A percentile compares a stretch with the other conserved stretches of the same genome.
phyloP scores from a whole-genome alignment of 139 green algal species.

The Closterium sp. region DNA sequence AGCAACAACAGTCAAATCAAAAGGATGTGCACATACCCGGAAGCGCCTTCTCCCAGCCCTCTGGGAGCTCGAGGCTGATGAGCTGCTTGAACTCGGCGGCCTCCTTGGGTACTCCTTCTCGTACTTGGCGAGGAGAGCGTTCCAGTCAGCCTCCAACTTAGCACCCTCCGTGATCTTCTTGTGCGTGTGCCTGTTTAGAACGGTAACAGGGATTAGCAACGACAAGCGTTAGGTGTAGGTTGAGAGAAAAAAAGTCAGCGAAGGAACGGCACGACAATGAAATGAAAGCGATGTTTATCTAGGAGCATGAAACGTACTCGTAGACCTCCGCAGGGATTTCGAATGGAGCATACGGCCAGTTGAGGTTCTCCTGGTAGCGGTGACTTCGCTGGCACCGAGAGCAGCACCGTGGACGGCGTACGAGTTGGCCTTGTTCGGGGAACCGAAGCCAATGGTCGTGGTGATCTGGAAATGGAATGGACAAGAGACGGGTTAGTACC shows the following conservation, averaged over 20 bases:
- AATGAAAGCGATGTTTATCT: no score
- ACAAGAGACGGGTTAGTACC: background rate
- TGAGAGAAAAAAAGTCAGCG: background rate
- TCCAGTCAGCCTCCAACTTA: slow-evolving; percentile 74
- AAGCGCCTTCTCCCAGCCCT: slow-evolving; percentile 79
- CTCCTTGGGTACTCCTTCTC: slow-evolving; percentile 75
- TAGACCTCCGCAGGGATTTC: slow-evolving; percentile 83
- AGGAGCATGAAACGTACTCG: background rate
- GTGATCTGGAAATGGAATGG: slow-evolving; percentile 51
- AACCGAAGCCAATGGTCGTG: slow-evolving; percentile 98
- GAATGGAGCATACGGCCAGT: slow-evolving; percentile 90
- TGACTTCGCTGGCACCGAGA: slow-evolving; percentile 91
- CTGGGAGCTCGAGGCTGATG: slow-evolving; percentile 78
- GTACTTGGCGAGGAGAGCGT: slow-evolving; percentile 67
- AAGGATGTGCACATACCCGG: slow-evolving; percentile 56
- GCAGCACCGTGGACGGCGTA: slow-evolving; percentile 96
- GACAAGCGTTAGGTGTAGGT: no score
- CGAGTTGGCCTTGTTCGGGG: slow-evolving; percentile 97
- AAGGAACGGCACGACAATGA: no score
- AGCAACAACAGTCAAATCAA: background rate
- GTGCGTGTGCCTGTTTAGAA: slow-evolving; percentile 20
- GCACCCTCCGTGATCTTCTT: slow-evolving; percentile 60
- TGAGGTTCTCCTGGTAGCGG: slow-evolving; percentile 90
- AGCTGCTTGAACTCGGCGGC: slow-evolving; percentile 80
- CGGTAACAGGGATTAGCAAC: background rate